A percentile compares a stretch with the other conserved stretches of the same genome.
Evolutionary conservation across 345 rosid species (phyloP).

Genomic region (Mercurialis annua): DNA sequence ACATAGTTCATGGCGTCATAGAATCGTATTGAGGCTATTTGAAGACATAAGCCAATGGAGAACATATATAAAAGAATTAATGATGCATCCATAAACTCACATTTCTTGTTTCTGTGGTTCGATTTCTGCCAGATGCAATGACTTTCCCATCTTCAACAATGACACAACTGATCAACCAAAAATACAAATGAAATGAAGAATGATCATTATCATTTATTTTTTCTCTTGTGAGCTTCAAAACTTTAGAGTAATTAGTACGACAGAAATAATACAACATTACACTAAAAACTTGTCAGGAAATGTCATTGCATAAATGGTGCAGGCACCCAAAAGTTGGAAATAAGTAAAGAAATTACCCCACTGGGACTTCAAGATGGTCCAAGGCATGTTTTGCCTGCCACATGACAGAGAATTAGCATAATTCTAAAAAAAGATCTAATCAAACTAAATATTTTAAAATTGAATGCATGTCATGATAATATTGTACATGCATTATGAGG

Average conservation of each 20-base stretch:
- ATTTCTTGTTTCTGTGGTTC: constrained; percentile 59
- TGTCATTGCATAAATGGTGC: neutral
- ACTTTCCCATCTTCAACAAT: constrained; percentile 48
- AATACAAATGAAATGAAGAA: neutral
- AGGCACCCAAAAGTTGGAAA: neutral
- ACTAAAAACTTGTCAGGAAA: neutral
- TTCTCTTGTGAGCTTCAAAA: too few species aligned
- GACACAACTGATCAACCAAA: constrained; percentile 47
- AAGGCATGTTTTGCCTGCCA: constrained; percentile 74
- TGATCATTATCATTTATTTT: too few species aligned
- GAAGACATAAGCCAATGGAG: neutral
- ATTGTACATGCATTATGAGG: neutral
- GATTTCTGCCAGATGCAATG: constrained; percentile 60
- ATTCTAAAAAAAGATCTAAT: neutral
- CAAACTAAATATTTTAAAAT: neutral
- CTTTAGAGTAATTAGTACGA: neutral
- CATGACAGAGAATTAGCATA: neutral
- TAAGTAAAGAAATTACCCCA: constrained; percentile 46
- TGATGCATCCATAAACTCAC: constrained; percentile 22
- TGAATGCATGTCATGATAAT: neutral
- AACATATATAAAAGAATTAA: neutral
- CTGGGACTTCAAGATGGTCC: constrained; percentile 75
- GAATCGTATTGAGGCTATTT: neutral
- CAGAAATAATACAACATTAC: neutral
- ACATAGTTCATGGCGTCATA: neutral